Base-by-base conservation (phyloP, 345 rosid species). In the Eutrema japonicum region DNA sequence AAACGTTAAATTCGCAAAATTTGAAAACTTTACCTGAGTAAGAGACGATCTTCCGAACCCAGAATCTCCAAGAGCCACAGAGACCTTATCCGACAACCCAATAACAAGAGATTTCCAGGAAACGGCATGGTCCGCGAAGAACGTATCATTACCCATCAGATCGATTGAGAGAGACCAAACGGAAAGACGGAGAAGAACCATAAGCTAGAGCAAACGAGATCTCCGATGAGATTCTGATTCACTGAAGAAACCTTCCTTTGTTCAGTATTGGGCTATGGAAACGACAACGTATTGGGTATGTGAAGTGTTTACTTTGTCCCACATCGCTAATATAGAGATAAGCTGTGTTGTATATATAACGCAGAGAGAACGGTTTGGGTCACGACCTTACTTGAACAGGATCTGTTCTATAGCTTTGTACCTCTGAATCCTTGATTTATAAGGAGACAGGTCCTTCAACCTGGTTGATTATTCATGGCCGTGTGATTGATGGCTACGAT, bases 41-140 rank as follows among this genome's bases (percentile, higher is more conserved):
- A 18, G 22, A 18, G 22, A 18, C 22, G 22, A 16, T 16, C 16
- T 16, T 16, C 16, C 16, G 16, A 16, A 16, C 16, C 16, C 16
- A 16, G 16, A 16, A 16, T 16, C 16, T 16, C 16, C 16, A 16
- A 16, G 16, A 16, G 16, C 16, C 16, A 16, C 16, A 16, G 16
- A 16, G 16, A 16, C 16, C 16, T 16, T 16, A 16, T 16, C 16
- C 16, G 22, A 18, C 22, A 18, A 18, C 22, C 22, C 2, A 96
- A 88, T 16, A 22, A 94, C 97, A 29, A 95, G 75, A 71, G 93
- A 86, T 57, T 83, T 64, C 97, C 99, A 95, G 0, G 97, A 88
- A 72, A 90, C 86, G 22, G 64, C 91, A 68, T 81, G 81, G 69
- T 41, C 64, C 46, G 16, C 16, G 16, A 18, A 18, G 22, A 18